Base-by-base conservation (phyloP, 352 stramenopile genomes). In the Aphanomyces euteiches region DNA sequence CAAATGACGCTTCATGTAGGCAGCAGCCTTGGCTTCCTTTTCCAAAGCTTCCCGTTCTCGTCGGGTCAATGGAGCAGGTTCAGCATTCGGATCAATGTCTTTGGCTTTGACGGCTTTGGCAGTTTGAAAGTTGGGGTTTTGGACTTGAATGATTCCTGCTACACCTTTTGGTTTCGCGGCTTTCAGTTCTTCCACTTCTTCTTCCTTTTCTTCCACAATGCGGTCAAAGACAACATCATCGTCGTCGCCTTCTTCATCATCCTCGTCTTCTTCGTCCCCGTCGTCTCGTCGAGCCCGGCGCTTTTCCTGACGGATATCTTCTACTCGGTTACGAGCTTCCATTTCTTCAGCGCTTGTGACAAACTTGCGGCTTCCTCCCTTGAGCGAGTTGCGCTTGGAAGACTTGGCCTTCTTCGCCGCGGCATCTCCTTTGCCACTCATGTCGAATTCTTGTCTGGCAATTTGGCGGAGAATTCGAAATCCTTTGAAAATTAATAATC, bases 21-120 rank as follows among this genome's bases (percentile, higher is more conserved):
- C 79, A 4, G 84, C 84, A 4, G 81, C 77, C 15, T 84, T 77
- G 0, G 75, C 78, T 70, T 95, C 85, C 79, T 95, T 93, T 76
- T 96, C 88, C 19, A 96, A 84, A 41, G 87, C 84, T 74, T 96
- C 88, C 34, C 88, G 84, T 71, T 96, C 88, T 84, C 87, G 76
- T 76, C 88, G 78, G 37, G 80, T 90, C 34, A 96, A 81, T 77
- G 93, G 77, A 65, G 90, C 85, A 43, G 56, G 36, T 47, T 88
- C 80, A 10, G 79, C 79, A 56, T 75, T 73, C 3, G 72, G 77
- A 41, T 84, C 77, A 74, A 96, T 87, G 73, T 93, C 87, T 76
- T 93, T 94, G 41, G 84, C 85, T 78, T 94, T 95, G 75, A 95
- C 90, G 37, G 90, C 77, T 78, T 94, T 96, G 73, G 80, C 90